Base-by-base conservation (phyloP, 352 stramenopile species). In the Phytophthora macrochlamydospora region DNA sequence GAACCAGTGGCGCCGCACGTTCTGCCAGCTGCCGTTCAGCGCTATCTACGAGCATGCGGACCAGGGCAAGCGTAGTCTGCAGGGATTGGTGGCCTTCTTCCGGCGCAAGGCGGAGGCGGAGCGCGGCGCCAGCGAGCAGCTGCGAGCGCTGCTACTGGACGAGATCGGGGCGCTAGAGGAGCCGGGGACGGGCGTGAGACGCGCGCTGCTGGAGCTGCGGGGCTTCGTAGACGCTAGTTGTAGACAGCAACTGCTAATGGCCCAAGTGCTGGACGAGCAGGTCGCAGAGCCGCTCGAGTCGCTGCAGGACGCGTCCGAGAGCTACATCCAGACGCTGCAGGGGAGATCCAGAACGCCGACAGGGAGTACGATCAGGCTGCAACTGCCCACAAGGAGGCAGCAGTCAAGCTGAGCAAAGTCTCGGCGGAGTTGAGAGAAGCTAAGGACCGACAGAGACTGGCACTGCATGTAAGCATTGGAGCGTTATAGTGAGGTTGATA, bases 1-100 rank as follows among this genome's bases (percentile, higher is more conserved):
- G 78, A 94, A 95, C 76, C 80, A 94, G 54, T 93, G 83, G 78
- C 84, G 87, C 14, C 85, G 87, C 51, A 95, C 87, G 57, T 95
- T 95, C 75, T 95, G 87, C 63, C 87, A 95, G 71, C 83, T 95
- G 58, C 85, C 87, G 33, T 91, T 94, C 51, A 62, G 60, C 31
- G 67, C 83, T 56, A 95, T 95, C 71, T 91, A 93, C 60, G 80
- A 85, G 57, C 85, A 93, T 62, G 83, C 87, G 12, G 85, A 93
- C 58, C 82, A 81, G 50, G 85, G 87, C 66, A 91, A 92, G 70
- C 79, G 74, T 62, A 91, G 81, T 70, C 75, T 95, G 49, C 75
- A 89, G 51, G 67, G 74, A 3, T 75, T 95, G 9, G 81, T 92
- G 58, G 76, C 69, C 13, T 94, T 95, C 62, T 89, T 93, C 68